A percentile compares a stretch with the other conserved stretches of the same genome.
phyloP scores from a whole-genome alignment of 768 basidiomycete genomes.

The Hydnum rufescens region DNA sequence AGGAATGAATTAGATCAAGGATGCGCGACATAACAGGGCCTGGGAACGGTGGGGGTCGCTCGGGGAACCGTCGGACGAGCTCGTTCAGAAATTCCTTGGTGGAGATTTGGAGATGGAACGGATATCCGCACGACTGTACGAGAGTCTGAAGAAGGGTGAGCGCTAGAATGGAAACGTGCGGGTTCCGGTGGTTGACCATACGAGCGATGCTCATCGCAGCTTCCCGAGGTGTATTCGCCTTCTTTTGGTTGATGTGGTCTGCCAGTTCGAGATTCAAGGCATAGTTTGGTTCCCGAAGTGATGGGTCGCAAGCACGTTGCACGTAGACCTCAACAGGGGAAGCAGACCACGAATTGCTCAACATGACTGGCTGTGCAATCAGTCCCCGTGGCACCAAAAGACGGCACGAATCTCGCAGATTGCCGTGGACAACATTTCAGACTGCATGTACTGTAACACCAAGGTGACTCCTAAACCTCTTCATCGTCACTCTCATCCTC shows the following conservation, averaged over 20 bases:
- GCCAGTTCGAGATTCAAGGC: slow-evolving; percentile 83
- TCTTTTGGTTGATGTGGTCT: slow-evolving; percentile 83
- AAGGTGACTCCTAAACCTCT: not conserved
- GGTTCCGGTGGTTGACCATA: slow-evolving; percentile 80
- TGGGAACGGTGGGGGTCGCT: slow-evolving; percentile 87
- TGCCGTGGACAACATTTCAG: no score
- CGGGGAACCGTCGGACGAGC: slow-evolving; percentile 91
- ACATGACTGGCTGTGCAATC: no score
- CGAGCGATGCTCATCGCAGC: slow-evolving; percentile 70
- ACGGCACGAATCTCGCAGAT: no score
- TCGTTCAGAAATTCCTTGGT: slow-evolving; percentile 99
- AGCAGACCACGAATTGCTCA: not conserved
- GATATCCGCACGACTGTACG: slow-evolving; percentile 89
- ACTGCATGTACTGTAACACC: no score
- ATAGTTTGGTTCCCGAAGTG: slow-evolving; percentile 76
- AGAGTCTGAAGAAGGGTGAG: slow-evolving; percentile 78
- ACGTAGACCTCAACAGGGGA: slow-evolving; percentile 54
- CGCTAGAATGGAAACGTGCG: slow-evolving; percentile 73
- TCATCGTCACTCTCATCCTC: slow-evolving; percentile 23
- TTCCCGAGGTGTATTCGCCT: slow-evolving; percentile 90
- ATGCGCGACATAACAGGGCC: slow-evolving; percentile 90
- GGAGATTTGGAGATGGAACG: slow-evolving; percentile 87
- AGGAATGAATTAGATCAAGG: slow-evolving; percentile 75
- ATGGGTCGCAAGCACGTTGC: slow-evolving; percentile 71
- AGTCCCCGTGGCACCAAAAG: no score